Conservation (phyloP, 257 asterid genomes). For the Fraxinus cuspidata region DNA sequence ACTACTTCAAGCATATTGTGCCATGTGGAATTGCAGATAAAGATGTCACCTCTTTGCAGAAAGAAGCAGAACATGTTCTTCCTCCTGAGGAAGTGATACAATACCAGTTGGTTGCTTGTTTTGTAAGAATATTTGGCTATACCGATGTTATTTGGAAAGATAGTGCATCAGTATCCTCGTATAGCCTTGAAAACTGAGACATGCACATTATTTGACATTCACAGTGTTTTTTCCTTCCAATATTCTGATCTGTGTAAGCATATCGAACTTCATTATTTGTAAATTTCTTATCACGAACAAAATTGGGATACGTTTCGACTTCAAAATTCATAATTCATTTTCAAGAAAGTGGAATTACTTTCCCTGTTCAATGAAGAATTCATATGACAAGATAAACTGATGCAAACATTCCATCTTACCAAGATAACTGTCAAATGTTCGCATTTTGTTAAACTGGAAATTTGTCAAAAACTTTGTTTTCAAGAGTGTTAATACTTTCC, state of each 20-base stretch:
- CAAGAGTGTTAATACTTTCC: too few species aligned
- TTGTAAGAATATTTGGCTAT: constrained; percentile 17
- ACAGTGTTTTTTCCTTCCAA: too few species aligned
- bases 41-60: constrained; percentile 70
- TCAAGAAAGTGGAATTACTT: not conserved
- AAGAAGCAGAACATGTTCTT: constrained; percentile 48
- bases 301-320: not conserved
- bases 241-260: too few species aligned
- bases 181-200: not conserved
- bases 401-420: not conserved
- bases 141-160: constrained; percentile 39
- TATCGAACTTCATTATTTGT: too few species aligned
- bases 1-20: constrained; percentile 68
- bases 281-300: not conserved
- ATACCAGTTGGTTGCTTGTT: constrained; percentile 58
- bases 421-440: too few species aligned
- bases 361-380: too few species aligned
- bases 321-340: too few species aligned
- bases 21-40: constrained; percentile 79
- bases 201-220: too few species aligned
- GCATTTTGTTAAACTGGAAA: too few species aligned
- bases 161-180: constrained; percentile 5
- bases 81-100: constrained; percentile 57
- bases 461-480: too few species aligned
- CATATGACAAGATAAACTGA: not conserved